These are phyloP conservation scores for Leucocoprinus birnbaumii DNA, from an alignment of 768 basidiomycete species.

Conservation along the genomic window DNA sequence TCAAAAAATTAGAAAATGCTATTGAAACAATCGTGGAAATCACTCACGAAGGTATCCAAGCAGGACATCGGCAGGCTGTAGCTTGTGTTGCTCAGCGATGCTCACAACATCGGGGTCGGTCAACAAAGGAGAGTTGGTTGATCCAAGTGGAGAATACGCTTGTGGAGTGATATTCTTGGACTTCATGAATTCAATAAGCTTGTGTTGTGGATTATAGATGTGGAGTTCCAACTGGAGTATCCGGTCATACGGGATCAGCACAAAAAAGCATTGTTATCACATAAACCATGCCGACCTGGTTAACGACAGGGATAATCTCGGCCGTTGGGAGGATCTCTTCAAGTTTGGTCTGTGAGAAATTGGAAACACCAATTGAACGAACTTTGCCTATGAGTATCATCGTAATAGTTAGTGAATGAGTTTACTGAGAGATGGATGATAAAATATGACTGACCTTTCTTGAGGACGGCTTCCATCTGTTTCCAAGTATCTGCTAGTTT, in stretches of 20 bases:
- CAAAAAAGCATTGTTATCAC: slow-evolving; percentile 4
- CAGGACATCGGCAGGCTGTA: slow-evolving; percentile 55
- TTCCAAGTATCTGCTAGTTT: slow-evolving; percentile 75
- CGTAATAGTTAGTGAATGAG: not conserved
- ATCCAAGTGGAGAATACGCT: slow-evolving; percentile 83
- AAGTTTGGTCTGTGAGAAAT: slow-evolving; percentile 67
- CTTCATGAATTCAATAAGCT: slow-evolving; percentile 58
- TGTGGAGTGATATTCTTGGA: slow-evolving; percentile 67
- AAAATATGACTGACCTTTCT: slow-evolving; percentile 43
- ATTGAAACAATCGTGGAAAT: slow-evolving; percentile 5
- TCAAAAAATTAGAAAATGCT: not conserved
- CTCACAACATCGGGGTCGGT: slow-evolving; percentile 55
- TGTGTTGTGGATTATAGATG: slow-evolving; percentile 72
- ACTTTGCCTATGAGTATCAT: slow-evolving; percentile 52
- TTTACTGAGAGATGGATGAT: not conserved
- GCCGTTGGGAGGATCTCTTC: slow-evolving; percentile 68
- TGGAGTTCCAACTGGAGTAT: slow-evolving; percentile 64
- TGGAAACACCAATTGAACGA: slow-evolving; percentile 69
- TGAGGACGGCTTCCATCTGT: slow-evolving; percentile 73
- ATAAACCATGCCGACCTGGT: slow-evolving; percentile 51
- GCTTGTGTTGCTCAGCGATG: slow-evolving; percentile 56
- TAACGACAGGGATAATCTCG: slow-evolving; percentile 65
- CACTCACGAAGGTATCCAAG: slow-evolving; percentile 59
- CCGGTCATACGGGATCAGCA: slow-evolving; percentile 7
- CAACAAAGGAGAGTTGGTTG: slow-evolving; percentile 62